Percentiles rank a stretch among this genome's conserved stretches.
These are phyloP conservation scores for Suillus hirtellus DNA, from an alignment of 768 basidiomycete species.

Conservation along the genomic window DNA sequence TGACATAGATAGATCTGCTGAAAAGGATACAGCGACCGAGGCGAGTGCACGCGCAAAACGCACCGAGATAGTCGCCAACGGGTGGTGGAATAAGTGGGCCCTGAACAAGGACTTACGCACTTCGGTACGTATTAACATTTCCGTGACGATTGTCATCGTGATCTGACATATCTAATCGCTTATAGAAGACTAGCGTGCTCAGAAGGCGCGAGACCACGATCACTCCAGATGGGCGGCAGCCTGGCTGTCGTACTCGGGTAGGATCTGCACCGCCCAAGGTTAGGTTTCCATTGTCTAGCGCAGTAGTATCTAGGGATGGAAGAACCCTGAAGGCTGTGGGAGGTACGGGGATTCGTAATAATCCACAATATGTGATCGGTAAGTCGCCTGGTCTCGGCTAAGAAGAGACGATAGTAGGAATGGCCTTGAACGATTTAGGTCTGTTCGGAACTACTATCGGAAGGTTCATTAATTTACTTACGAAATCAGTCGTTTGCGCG, in stretches of 20 bases:
- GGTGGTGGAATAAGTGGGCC: slow-evolving; percentile 56
- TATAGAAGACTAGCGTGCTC: slow-evolving; percentile 35
- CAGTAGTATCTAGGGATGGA: slow-evolving; percentile 21
- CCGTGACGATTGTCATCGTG: slow-evolving; percentile 12
- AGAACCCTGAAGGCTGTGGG: slow-evolving; percentile 19
- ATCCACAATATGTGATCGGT: slow-evolving; percentile 7
- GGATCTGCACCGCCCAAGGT: slow-evolving; percentile 28
- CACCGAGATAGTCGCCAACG: slow-evolving; percentile 42
- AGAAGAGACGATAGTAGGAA: neutral
- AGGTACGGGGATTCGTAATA: slow-evolving; percentile 1
- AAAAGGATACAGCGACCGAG: slow-evolving; percentile 27
- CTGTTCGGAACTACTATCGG: neutral
- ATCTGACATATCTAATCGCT: slow-evolving; percentile 13
- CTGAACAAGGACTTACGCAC: slow-evolving; percentile 25
- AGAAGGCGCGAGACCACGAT: slow-evolving; percentile 49
- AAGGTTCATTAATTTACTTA: slow-evolving; percentile 3
- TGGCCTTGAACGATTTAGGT: neutral
- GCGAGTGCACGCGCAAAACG: slow-evolving; percentile 30
- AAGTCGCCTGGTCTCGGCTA: neutral
- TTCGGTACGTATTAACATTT: slow-evolving; percentile 21
- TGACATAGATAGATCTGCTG: slow-evolving; percentile 22
- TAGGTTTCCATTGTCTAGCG: slow-evolving; percentile 16
- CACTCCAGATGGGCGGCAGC: slow-evolving; percentile 44
- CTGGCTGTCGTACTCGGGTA: slow-evolving; percentile 27
- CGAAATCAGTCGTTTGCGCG: neutral